Evolutionary conservation across 1,139 yeast genomes (phyloP).

Genomic region (Hanseniaspora gamundiae): DNA sequence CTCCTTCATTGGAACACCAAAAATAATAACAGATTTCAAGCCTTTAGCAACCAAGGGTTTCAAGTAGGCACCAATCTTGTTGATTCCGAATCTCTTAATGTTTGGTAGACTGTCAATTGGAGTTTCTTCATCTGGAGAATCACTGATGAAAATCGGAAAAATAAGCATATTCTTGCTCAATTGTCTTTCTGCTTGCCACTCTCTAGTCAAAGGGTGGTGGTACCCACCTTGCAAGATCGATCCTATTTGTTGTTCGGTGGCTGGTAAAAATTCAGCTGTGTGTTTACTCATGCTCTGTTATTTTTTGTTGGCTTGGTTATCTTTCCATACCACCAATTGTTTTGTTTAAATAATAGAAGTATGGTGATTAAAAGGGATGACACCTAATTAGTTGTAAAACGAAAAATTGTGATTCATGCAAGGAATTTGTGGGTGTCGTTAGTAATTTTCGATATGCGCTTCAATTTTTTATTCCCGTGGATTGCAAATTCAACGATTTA

Average conservation of each 20-base stretch:
- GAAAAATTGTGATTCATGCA: too few relatives aligned
- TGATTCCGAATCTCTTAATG: conserved; percentile 78
- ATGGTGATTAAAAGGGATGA: too few relatives aligned
- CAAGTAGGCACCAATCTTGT: conserved; percentile 65
- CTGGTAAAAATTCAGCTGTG: conserved; percentile 53
- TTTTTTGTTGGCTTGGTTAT: conserved; percentile 11
- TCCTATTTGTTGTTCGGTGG: conserved; percentile 49
- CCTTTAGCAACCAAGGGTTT: conserved; percentile 66
- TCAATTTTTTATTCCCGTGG: too few relatives aligned
- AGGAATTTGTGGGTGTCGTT: too few relatives aligned
- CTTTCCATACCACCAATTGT: too few relatives aligned
- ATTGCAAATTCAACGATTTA: too few relatives aligned
- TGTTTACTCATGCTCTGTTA: conserved; percentile 26
- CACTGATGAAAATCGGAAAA: conserved; percentile 82
- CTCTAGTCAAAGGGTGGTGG: conserved; percentile 76
- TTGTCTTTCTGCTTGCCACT: conserved; percentile 84
- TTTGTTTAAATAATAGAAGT: too few relatives aligned
- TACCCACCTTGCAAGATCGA: conserved; percentile 89
- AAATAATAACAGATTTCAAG: conserved; percentile 69
- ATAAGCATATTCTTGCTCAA: conserved; percentile 81
- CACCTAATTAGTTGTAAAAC: too few relatives aligned
- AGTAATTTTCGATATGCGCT: too few relatives aligned
- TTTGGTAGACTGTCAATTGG: conserved; percentile 70
- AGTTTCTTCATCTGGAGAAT: conserved; percentile 68
- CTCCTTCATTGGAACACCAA: conserved; percentile 76